A percentile compares a stretch with the other conserved stretches of the same genome.
These are phyloP conservation scores for Phycomyces nitens DNA, from an alignment of 192 early-diverging fungal genomes.

Conservation along the genomic window DNA sequence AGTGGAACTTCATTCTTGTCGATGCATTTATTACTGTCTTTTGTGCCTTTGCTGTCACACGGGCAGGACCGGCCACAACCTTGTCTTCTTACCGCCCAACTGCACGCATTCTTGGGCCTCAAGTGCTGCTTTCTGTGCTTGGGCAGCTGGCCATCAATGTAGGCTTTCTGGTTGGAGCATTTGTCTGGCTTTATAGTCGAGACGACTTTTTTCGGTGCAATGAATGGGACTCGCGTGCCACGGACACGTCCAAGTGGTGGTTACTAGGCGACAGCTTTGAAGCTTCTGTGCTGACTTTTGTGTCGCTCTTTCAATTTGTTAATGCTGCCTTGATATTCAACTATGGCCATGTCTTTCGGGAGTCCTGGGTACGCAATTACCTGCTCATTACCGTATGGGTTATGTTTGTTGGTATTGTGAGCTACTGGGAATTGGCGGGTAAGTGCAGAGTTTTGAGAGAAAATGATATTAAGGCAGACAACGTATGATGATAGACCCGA, in stretches of 20 bases:
- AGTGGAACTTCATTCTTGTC: constrained; percentile 65
- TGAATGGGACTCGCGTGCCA: constrained; percentile 54
- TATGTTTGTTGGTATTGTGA: constrained; percentile 45
- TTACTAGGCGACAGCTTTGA: constrained; percentile 68
- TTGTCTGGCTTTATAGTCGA: constrained; percentile 52
- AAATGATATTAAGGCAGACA: neutral
- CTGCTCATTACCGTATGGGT: constrained; percentile 37
- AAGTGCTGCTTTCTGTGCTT: constrained; percentile 56
- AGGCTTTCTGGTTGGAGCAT: constrained; percentile 40
- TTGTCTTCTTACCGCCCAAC: constrained; percentile 56
- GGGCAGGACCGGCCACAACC: constrained; percentile 34
- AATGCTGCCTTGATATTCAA: constrained; percentile 57
- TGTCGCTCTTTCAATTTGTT: constrained; percentile 60
- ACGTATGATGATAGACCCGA: constrained; percentile 43
- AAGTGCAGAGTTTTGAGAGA: neutral
- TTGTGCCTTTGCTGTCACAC: constrained; percentile 48
- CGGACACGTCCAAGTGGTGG: constrained; percentile 59
- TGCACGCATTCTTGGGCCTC: constrained; percentile 57
- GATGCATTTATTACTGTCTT: constrained; percentile 56
- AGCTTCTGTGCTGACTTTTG: constrained; percentile 42
- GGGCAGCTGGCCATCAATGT: constrained; percentile 61
- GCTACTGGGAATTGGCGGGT: constrained; percentile 48
- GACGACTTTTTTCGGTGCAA: constrained; percentile 56
- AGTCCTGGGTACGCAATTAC: constrained; percentile 46
- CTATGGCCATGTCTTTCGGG: constrained; percentile 51